Base-by-base conservation (phyloP, 371 early-diverging fungal genomes). In the Nosema muscidifuracis region DNA sequence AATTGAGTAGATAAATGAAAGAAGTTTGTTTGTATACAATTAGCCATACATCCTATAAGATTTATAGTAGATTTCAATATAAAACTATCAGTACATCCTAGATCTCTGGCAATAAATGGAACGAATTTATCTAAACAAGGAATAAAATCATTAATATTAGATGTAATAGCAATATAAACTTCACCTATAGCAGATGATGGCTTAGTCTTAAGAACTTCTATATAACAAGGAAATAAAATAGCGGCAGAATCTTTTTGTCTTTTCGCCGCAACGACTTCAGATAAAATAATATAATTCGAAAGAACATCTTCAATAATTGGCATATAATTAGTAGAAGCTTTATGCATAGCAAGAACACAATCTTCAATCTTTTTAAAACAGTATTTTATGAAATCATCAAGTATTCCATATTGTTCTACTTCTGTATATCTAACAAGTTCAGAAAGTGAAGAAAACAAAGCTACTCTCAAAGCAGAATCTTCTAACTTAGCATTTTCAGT, bases 41-140 rank as follows among this genome's bases (percentile, higher is more conserved):
- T 73, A n/a, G 83, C 81, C 31, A 75, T 61, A 31, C 72, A 68
- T 36, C 80, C 80, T 40, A 80, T 60, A 53, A 77, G 67, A 40
- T 73, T 80, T 34, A 80, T 55, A 16, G 53, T 69, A 47, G 60
- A 67, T 62, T 51, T 80, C 15, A 71, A 50, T 51, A 76, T 63
- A 56, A 43, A 75, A 16, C 16, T 18, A 47, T 70, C 78, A 15
- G 20, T 30, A 34, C 51, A 64, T 22, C 22, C 50, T 26, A 67
- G 26, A 66, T 82, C 83, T 44, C 81, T 36, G 9, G 71, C 12
- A 20, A 77, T 56, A 67, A 72, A 75, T 13, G 67, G 71, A 1
- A 77, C 51, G 30, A 78, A 18, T 2, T 53, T 36, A 12, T 74
- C 64, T 26, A 77, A 13, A 64, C 71, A 63, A 13, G 47, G 40